Conservation (phyloP, 495 filamentous ascomycete genomes). For the Aspergillus cavernicola region DNA sequence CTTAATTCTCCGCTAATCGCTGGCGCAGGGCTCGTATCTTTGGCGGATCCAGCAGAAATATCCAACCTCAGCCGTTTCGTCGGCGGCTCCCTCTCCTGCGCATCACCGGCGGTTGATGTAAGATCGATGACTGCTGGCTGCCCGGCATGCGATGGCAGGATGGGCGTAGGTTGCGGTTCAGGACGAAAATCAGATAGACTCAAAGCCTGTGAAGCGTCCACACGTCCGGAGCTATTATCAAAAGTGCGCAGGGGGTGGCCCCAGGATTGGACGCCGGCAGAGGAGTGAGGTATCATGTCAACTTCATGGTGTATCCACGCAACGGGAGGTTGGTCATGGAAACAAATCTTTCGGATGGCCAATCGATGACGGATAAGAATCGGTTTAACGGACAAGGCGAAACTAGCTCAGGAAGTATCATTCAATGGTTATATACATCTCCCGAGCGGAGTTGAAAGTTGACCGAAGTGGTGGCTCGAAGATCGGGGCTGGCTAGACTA, state of each 20-base stretch:
- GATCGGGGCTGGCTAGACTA: neutral
- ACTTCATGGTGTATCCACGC: conserved; percentile 38
- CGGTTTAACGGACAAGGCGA: neutral
- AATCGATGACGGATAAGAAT: neutral
- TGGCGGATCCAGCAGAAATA: conserved; percentile 20
- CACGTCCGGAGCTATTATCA: conserved; percentile 34
- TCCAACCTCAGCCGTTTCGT: conserved; percentile 41
- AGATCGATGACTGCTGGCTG: conserved; percentile 39
- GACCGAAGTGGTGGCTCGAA: neutral
- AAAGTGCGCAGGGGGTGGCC: conserved; percentile 35
- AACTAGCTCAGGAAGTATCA: neutral
- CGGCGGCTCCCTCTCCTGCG: conserved; percentile 37
- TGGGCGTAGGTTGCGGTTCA: conserved; percentile 25
- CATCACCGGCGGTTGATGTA: conserved; percentile 28
- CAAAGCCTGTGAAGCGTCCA: conserved; percentile 26
- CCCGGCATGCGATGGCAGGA: conserved; percentile 25
- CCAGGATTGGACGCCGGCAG: conserved; percentile 44
- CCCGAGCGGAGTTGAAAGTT: neutral
- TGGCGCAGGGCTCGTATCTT: conserved; percentile 22
- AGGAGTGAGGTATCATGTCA: conserved; percentile 48
- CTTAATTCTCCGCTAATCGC: conserved; percentile 28
- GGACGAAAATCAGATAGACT: conserved; percentile 26
- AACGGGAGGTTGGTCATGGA: conserved; percentile 21
- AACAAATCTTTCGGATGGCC: conserved; percentile 3
- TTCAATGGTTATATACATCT: conserved; percentile 4